Conservation (phyloP, 768 basidiomycete species). For the Multifurca ochricompacta region DNA sequence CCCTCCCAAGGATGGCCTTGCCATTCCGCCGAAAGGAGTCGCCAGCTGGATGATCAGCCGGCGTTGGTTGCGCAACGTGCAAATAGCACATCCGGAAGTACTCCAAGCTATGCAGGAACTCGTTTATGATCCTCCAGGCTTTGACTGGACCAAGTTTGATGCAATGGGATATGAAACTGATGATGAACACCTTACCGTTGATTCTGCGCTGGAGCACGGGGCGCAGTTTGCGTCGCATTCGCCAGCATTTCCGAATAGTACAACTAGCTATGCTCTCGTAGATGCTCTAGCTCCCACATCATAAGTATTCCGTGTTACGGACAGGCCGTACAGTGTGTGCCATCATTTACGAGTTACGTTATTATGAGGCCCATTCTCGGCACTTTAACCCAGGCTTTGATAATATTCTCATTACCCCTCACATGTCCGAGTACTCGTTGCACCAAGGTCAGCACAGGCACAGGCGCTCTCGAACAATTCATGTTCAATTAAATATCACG, state of each 20-base stretch:
- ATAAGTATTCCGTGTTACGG: no score
- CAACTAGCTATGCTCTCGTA: constrained; percentile 27
- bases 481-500: neutral
- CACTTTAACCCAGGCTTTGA: no score
- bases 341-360: no score
- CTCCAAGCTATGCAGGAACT: constrained; percentile 35
- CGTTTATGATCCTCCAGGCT: constrained; percentile 39
- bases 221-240: constrained; percentile 17
- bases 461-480: neutral
- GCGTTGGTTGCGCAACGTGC: constrained; percentile 45
- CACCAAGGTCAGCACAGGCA: neutral
- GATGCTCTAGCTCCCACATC: constrained; percentile 24
- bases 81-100: constrained; percentile 41
- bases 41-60: constrained; percentile 72
- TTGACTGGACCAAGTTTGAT: constrained; percentile 43
- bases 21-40: constrained; percentile 56
- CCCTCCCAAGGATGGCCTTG: constrained; percentile 45
- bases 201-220: constrained; percentile 2
- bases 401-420: neutral
- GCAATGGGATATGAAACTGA: constrained; percentile 54
- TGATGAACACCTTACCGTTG: constrained; percentile 25
- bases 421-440: neutral
- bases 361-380: no score
- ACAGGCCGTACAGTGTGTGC: no score
- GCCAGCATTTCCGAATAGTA: constrained; percentile 1